Evolutionary conservation across 768 basidiomycete species (phyloP).

Genomic region (Astraeus odoratus): DNA sequence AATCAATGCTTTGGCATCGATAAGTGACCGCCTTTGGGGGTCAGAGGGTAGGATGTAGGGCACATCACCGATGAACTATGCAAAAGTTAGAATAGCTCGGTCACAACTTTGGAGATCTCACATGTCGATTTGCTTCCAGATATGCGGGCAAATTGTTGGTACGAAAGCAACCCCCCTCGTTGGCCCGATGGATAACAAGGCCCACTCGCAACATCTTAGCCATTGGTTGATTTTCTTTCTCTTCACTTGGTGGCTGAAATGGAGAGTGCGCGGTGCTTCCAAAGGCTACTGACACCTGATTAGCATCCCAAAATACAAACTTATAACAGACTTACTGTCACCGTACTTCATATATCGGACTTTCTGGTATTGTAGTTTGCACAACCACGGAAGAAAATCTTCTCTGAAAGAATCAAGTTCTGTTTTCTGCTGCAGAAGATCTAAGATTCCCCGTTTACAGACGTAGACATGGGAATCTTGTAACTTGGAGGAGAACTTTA

Average conservation of each 20-base stretch:
- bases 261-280: slow-evolving; percentile 34
- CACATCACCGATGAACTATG: slow-evolving; percentile 42
- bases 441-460: slow-evolving; percentile 68
- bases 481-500: slow-evolving; percentile 57
- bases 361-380: slow-evolving; percentile 74
- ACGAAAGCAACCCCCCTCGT: slow-evolving; percentile 54
- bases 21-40: slow-evolving; percentile 56
- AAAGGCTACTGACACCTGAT: slow-evolving; percentile 31
- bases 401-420: slow-evolving; percentile 80
- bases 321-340: slow-evolving; percentile 32
- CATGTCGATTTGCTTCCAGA: slow-evolving; percentile 75
- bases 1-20: slow-evolving; percentile 78
- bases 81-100: slow-evolving; percentile 11
- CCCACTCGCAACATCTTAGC: slow-evolving; percentile 56
- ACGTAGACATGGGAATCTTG: slow-evolving; percentile 92
- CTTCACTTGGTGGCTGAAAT: slow-evolving; percentile 39
- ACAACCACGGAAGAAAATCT: slow-evolving; percentile 90
- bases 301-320: not conserved
- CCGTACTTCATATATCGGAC: slow-evolving; percentile 55
- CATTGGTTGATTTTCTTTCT: slow-evolving; percentile 28
- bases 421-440: slow-evolving; percentile 59
- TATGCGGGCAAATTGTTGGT: slow-evolving; percentile 74
- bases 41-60: slow-evolving; percentile 52
- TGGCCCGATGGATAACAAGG: slow-evolving; percentile 48
- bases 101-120: slow-evolving; percentile 28